Percentiles rank a stretch among this genome's conserved stretches.
Conservation (phyloP, 2,329 filamentous ascomycete genomes). For the Pyricularia pennisetigena region DNA sequence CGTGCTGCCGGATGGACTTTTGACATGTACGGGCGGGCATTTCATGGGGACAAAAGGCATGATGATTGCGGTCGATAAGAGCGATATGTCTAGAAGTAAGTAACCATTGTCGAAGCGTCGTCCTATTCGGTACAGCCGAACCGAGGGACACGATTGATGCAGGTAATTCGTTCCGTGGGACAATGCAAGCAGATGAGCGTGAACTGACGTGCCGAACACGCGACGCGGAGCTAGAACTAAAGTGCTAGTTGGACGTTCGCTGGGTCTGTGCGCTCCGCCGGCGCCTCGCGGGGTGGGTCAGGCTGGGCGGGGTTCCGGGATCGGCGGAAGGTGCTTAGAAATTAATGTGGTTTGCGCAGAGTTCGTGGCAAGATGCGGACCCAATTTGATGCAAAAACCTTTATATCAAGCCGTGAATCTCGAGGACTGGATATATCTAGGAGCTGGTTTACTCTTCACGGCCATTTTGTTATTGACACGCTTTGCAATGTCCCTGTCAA, state of each 20-base stretch:
- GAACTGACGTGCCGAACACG: background rate
- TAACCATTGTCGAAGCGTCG: background rate
- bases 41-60: background rate
- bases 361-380: background rate
- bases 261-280: background rate
- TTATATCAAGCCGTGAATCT: no score
- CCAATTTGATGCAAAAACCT: no score
- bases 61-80: background rate
- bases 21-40: background rate
- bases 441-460: no score
- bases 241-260: background rate
- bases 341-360: background rate
- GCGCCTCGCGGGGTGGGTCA: background rate
- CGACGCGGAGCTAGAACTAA: background rate
- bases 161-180: background rate
- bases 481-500: conserved; percentile 52
- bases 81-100: background rate
- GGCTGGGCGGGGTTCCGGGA: background rate
- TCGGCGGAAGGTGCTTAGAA: background rate
- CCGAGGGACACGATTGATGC: no score
- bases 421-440: no score
- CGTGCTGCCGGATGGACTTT: background rate
- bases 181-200: background rate
- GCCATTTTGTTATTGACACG: no score
- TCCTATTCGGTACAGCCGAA: no score